Evolutionary conservation across 208 protist species (phyloP).

Genomic region (Angomonas deanei): DNA sequence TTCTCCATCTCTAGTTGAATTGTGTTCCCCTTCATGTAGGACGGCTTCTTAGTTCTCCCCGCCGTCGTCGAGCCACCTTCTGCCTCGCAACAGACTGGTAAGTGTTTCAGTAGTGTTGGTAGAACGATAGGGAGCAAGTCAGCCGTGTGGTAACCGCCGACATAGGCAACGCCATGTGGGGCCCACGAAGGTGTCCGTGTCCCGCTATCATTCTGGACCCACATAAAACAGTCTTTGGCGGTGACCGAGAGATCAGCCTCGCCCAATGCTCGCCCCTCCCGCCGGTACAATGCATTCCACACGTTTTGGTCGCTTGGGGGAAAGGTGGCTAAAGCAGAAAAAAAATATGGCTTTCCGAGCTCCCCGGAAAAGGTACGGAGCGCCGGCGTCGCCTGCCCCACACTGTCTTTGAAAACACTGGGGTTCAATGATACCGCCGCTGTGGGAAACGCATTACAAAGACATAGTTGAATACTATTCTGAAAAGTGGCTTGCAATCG

Average conservation of each 20-base stretch:
- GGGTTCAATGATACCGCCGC: background rate
- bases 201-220: background rate
- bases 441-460: background rate
- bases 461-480: background rate
- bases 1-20: background rate
- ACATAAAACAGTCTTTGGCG: background rate
- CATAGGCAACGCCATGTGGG: background rate
- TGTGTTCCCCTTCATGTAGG: background rate
- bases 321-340: background rate
- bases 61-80: background rate
- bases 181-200: background rate
- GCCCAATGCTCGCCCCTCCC: background rate
- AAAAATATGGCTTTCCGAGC: background rate
- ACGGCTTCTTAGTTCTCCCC: background rate
- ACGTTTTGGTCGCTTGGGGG: background rate
- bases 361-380: background rate
- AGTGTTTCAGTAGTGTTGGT: background rate
- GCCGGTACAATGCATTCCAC: background rate
- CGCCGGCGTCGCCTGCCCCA: background rate
- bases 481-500: too few relatives aligned
- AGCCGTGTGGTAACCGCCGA: background rate
- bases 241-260: too few relatives aligned
- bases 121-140: background rate
- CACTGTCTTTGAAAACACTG: background rate
- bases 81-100: background rate